Conservation (phyloP, 129 eudicot species). For the Artemisia tridentata region DNA sequence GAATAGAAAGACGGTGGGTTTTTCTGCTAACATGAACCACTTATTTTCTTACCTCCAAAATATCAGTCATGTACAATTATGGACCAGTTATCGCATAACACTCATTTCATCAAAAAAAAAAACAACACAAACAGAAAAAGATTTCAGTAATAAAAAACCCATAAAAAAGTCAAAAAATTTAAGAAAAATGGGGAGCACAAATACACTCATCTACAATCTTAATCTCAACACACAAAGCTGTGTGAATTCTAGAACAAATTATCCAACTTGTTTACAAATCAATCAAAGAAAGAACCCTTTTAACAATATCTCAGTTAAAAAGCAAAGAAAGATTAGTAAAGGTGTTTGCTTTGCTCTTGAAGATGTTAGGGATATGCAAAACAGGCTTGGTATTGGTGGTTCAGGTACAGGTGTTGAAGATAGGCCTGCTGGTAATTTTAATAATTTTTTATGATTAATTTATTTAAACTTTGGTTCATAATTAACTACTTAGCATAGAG, state of each 20-base stretch:
- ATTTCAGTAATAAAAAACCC: constrained; percentile 14
- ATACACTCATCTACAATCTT: constrained; percentile 56
- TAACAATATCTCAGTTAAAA: constrained; percentile 25
- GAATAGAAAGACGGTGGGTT: neutral
- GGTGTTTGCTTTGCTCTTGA: constrained; percentile 69
- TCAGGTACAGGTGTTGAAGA: constrained; percentile 58
- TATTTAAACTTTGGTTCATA: neutral
- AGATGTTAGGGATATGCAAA: constrained; percentile 56
- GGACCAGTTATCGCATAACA: constrained; percentile 17
- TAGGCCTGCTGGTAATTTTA: constrained; percentile 28
- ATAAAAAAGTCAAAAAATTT: constrained; percentile 2
- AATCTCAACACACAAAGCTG: constrained; percentile 45
- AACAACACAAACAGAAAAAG: too few species aligned
- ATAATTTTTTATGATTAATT: neutral
- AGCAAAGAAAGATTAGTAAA: constrained; percentile 37
- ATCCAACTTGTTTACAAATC: constrained; percentile 33
- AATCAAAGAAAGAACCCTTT: constrained; percentile 39
- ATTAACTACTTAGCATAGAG: neutral
- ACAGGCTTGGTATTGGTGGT: too few species aligned
- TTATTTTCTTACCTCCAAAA: constrained; percentile 13
- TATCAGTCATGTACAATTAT: constrained; percentile 16
- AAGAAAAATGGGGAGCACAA: constrained; percentile 53
- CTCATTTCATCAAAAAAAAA: constrained; percentile 7
- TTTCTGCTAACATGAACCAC: constrained; percentile 19
- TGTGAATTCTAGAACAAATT: constrained; percentile 39